Base-by-base conservation (phyloP, 495 filamentous ascomycete species). In the Lasiosphaeris hirsuta region DNA sequence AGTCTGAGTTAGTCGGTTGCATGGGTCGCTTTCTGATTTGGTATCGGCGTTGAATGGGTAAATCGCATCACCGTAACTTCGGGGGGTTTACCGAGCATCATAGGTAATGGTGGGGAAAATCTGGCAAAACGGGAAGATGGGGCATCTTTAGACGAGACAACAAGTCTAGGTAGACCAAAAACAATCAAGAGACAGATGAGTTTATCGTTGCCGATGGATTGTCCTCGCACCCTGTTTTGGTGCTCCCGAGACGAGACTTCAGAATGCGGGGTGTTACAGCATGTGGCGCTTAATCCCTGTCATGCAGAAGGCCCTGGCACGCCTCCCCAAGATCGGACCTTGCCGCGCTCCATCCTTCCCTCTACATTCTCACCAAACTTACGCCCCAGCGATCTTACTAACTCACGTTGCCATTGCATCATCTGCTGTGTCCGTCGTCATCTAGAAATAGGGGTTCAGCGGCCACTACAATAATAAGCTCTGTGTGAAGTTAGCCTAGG, bases 211-310 rank as follows among this genome's bases (percentile, higher is more conserved):
- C 23, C 19, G 10, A 14, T 14, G 11, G 14, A 4, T 19, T 19
- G 42, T 18, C 9, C 19, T 14, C 14, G 4, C 42, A 10, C 15
- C 13, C 6, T 47, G 4, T 7, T 11, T 33, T 30, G 7, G 13
- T 30, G 15, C 18, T n/a, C 44, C n/a, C n/a, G n/a, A n/a, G n/a
- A n/a, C n/a, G n/a, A 11, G 3, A 5, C 17, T 4, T 10, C 4
- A 11, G 43, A 48, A n/a, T 47, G 53, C 53, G 53, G 53, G 53
- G 53, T 56, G 52, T 47, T 46, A n/a, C 53, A 55, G 15, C 48
- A 15, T 30, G 50, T 56, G 53, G 53, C 53, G 53, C 15, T 41
- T 48, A 33, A 56, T 56, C 53, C 53, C 43, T 38, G 43, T 23
- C 14, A 13, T 10, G n/a, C 44, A 10, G 17, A 30, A 30, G 23